phyloP scores from a whole-genome alignment of 1,139 yeast genomes.

The Pichia sp. region DNA sequence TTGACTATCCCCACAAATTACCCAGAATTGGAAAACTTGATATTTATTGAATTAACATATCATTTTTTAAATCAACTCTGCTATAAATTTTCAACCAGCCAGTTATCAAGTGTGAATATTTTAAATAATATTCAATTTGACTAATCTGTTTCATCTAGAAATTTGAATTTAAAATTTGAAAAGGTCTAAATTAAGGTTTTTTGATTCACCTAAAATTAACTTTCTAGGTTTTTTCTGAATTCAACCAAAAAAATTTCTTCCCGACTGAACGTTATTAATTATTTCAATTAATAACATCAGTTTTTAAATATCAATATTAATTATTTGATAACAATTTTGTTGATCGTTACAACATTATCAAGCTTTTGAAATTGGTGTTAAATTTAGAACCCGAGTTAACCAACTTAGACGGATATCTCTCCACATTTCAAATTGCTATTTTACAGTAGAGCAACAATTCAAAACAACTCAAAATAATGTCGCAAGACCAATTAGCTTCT shows the following conservation, averaged over 20 bases:
- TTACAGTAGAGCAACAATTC: background rate
- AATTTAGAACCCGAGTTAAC: conserved; percentile 29
- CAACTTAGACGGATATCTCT: conserved; percentile 30
- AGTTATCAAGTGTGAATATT: background rate
- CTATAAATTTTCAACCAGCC: background rate
- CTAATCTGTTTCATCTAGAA: too few relatives aligned
- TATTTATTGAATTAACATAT: conserved; percentile 16
- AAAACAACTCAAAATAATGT: conserved; percentile 7
- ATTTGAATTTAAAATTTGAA: too few relatives aligned
- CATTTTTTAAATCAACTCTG: background rate
- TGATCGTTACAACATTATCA: conserved; percentile 8
- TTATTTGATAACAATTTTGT: too few relatives aligned
- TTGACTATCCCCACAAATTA: background rate
- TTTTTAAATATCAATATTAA: background rate
- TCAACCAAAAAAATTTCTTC: background rate
- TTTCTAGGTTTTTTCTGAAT: background rate
- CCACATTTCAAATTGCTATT: conserved; percentile 20
- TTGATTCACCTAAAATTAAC: background rate
- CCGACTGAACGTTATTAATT: background rate
- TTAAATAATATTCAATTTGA: background rate
- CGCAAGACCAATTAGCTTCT: conserved; percentile 13
- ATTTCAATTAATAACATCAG: background rate
- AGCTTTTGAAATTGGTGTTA: conserved; percentile 28
- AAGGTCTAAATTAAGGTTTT: too few relatives aligned
- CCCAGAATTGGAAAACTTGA: conserved; percentile 2